A percentile compares a stretch with the other conserved stretches of the same genome.
phyloP scores from a whole-genome alignment of 495 filamentous ascomycete genomes.

The Podospora bellae-mahoneyi region DNA sequence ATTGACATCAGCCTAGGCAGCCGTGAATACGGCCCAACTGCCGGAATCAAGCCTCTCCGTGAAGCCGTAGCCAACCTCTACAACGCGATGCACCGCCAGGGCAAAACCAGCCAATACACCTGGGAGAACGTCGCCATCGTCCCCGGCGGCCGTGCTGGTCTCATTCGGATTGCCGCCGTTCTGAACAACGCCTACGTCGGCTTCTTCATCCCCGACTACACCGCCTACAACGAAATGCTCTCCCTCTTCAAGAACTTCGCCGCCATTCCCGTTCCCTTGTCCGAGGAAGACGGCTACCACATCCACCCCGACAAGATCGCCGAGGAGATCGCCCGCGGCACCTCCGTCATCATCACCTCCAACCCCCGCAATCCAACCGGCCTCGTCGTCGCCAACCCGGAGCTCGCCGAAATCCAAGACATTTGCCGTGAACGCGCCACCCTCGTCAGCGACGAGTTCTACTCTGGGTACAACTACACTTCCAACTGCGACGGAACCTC shows the following conservation, averaged over 20 bases:
- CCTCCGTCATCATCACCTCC: slow-evolving; percentile 87
- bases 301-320: slow-evolving; percentile 90
- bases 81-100: slow-evolving; percentile 86
- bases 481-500: slow-evolving; percentile 83
- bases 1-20: slow-evolving; percentile 73
- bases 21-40: slow-evolving; percentile 89
- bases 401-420: slow-evolving; percentile 83
- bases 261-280: slow-evolving; percentile 81
- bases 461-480: slow-evolving; percentile 93
- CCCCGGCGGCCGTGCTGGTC: slow-evolving; percentile 84
- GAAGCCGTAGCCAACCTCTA: slow-evolving; percentile 90
- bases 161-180: slow-evolving; percentile 93
- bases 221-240: slow-evolving; percentile 95
- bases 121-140: slow-evolving; percentile 99
- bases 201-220: slow-evolving; percentile 77
- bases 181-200: slow-evolving; percentile 87
- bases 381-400: slow-evolving; percentile 71
- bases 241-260: slow-evolving; percentile 89
- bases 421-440: slow-evolving; percentile 88
- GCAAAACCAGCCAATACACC: slow-evolving; percentile 87
- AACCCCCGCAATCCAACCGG: slow-evolving; percentile 97
- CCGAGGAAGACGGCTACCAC: slow-evolving; percentile 79
- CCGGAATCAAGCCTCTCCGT: slow-evolving; percentile 86
- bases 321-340: slow-evolving; percentile 83
- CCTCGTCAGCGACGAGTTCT: slow-evolving; percentile 94